Conservation (phyloP, 2,329 filamentous ascomycete genomes). For the Ophiostoma quercus region DNA sequence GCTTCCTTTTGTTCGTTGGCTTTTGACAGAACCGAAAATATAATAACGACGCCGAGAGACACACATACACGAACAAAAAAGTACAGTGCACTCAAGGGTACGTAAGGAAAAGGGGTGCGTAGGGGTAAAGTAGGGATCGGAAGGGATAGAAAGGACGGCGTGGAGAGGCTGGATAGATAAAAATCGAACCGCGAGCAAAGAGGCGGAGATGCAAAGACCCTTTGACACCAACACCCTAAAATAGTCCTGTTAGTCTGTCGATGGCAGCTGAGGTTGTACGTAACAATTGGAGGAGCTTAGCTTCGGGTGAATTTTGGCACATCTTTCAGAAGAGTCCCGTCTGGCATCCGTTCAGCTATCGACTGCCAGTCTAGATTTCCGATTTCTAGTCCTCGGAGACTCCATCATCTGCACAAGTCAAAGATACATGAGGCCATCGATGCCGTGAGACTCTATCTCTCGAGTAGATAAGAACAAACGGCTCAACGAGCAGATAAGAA, state of each 20-base stretch:
- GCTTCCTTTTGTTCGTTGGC: background rate
- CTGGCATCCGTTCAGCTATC: background rate
- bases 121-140: background rate
- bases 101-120: background rate
- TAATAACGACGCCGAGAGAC: background rate
- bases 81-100: background rate
- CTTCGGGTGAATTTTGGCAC: background rate
- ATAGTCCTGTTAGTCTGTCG: background rate
- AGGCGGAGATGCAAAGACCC: constrained; percentile 3
- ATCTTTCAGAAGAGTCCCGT: background rate
- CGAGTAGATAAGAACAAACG: too few relatives aligned
- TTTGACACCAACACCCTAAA: background rate
- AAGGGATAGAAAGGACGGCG: background rate
- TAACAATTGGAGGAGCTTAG: background rate
- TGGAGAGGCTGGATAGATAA: background rate
- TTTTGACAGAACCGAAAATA: background rate
- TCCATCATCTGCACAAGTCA: background rate
- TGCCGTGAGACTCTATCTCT: background rate
- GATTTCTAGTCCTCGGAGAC: background rate
- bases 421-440: background rate
- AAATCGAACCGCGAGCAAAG: background rate
- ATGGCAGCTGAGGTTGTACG: constrained; percentile 4
- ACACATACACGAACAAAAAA: background rate
- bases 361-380: background rate
- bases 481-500: too few relatives aligned